These are phyloP conservation scores for Globomyces pollinis-pini DNA, from an alignment of 192 early-diverging fungal species.

Conservation along the genomic window DNA sequence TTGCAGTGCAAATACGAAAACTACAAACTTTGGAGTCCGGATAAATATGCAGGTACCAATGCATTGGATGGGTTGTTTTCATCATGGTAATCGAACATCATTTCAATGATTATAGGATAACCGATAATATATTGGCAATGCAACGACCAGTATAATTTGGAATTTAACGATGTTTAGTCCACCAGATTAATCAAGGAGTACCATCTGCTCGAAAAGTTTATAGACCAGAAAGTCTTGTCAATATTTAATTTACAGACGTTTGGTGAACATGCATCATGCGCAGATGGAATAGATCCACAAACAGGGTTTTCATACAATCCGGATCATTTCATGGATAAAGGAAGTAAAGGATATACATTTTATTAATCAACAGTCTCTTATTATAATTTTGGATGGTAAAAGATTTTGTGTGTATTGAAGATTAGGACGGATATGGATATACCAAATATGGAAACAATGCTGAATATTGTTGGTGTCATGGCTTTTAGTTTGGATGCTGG, in stretches of 20 bases:
- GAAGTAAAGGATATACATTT: slow-evolving; percentile 12
- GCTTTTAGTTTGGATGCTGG: slow-evolving; percentile 24
- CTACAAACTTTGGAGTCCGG: slow-evolving; percentile 27
- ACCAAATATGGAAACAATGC: slow-evolving; percentile 27
- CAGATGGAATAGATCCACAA: slow-evolving; percentile 25
- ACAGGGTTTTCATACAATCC: slow-evolving; percentile 35
- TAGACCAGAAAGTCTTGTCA: slow-evolving; percentile 12
- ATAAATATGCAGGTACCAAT: slow-evolving; percentile 19
- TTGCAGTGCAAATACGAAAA: slow-evolving; percentile 44
- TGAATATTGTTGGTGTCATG: slow-evolving; percentile 43
- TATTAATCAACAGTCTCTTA: slow-evolving; percentile 15
- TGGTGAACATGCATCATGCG: slow-evolving; percentile 38
- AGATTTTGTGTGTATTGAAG: background rate
- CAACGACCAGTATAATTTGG: too few species aligned
- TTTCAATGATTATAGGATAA: slow-evolving; percentile 30
- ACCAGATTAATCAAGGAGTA: slow-evolving; percentile 27
- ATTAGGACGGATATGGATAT: slow-evolving; percentile 33
- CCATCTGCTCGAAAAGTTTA: slow-evolving; percentile 19
- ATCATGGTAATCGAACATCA: slow-evolving; percentile 14
- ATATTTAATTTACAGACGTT: slow-evolving; percentile 39
- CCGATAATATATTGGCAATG: slow-evolving; percentile 35
- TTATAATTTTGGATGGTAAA: slow-evolving; percentile 42
- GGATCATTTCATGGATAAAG: slow-evolving; percentile 36
- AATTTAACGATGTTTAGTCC: too few species aligned
- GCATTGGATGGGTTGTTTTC: slow-evolving; percentile 39